Percentiles rank a stretch among this genome's conserved stretches.
Conservation (phyloP, 345 rosid species). For the Melaleuca quinquenervia region DNA sequence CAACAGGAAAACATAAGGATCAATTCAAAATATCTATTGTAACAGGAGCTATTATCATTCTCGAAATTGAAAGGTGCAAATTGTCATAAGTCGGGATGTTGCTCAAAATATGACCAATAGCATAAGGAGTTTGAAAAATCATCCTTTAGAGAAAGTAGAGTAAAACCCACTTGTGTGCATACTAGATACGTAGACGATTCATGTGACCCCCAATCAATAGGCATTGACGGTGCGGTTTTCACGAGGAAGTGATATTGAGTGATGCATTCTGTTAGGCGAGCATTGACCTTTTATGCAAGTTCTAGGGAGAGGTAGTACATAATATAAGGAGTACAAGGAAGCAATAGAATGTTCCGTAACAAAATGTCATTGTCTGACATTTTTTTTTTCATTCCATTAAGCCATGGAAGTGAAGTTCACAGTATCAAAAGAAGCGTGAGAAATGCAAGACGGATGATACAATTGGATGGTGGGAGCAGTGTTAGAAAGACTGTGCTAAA, state of each 20-base stretch:
- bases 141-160: background rate
- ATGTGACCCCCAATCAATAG: background rate
- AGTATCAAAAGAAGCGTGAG: background rate
- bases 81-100: background rate
- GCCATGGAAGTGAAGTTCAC: background rate
- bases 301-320: background rate
- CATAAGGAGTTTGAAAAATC: background rate
- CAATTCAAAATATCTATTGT: background rate
- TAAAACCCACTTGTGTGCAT: background rate
- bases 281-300: background rate
- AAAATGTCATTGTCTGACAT: background rate
- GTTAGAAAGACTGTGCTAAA: background rate
- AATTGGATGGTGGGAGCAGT: background rate
- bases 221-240: background rate
- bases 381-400: background rate
- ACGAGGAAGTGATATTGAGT: background rate
- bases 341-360: background rate
- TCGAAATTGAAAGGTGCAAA: background rate
- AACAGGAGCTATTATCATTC: background rate
- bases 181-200: background rate
- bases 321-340: background rate
- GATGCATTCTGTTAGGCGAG: fast-evolving
- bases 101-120: background rate
- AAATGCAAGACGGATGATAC: background rate
- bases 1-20: background rate